Base-by-base conservation (phyloP, 192 early-diverging fungal genomes). In the Umbelopsis vinacea region DNA sequence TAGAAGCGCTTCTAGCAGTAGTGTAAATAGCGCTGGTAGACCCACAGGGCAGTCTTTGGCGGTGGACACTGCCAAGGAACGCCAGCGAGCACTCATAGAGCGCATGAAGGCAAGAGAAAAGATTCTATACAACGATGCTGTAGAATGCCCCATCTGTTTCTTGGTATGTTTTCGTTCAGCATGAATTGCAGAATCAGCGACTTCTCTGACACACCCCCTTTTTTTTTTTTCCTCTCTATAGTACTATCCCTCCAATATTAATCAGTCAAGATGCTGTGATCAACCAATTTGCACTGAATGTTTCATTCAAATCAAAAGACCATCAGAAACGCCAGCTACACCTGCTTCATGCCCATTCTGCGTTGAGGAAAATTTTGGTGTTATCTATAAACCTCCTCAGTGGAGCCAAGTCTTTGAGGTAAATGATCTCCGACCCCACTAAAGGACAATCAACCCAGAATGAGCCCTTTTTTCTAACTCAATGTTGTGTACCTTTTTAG, bases 251-350 rank as follows among this genome's bases (percentile, higher is more conserved):
- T 77, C 86, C 69, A 95, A 96, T 81, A 94, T 94, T 81, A 98
- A 98, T 82, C 89, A 92, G 76, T 93, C 95, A 19, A 82, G 92
- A 35, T 98, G 96, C 82, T 98, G 96, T 83, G 92, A 93, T 76
- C 92, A 97, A 74, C 95, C 96, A 9, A 94, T 98, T 69, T 98
- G 96, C 84, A 96, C 95, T 12, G 96, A 98, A 73, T 98, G 96
- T 76, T 98, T 98, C 87, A 91, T 97, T 50, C 95, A 98, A 85
- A 94, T 98, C 67, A 93, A 95, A 76, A 90, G 96, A 37, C 89
- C 93, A 52, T 87, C 86, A 50, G 94, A 93, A 67, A 85, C 85
- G 19, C 83, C 78, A 24, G 80, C 86, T 63, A 82, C 83, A 38
- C 86, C 93, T 0, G 90, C 93, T 12, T 76, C 82, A 38, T 97